Conservation (phyloP, 768 basidiomycete species). For the Peribolospora baueri region DNA sequence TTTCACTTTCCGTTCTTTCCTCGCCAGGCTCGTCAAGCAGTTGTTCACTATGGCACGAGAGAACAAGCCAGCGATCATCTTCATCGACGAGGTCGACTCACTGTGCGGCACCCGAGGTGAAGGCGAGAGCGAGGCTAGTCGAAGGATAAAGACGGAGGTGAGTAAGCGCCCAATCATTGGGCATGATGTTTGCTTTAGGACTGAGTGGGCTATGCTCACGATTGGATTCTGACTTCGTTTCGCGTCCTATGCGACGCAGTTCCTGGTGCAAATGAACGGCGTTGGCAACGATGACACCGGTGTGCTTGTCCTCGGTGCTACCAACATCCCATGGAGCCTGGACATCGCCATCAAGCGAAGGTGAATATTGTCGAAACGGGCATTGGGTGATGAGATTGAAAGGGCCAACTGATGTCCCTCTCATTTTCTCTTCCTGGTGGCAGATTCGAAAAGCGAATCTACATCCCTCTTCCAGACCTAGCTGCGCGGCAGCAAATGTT, state of each 20-base stretch:
- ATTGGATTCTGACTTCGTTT: neutral
- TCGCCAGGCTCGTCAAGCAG: slow-evolving; percentile 63
- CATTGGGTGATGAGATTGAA: slow-evolving; percentile 24
- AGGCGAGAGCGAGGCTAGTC: slow-evolving; percentile 88
- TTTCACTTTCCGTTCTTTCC: neutral
- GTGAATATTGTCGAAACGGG: neutral
- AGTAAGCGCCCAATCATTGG: neutral
- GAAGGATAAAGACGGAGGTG: slow-evolving; percentile 88
- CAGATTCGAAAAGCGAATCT: slow-evolving; percentile 92
- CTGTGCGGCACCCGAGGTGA: slow-evolving; percentile 83
- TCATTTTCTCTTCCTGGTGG: neutral
- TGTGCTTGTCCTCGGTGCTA: slow-evolving; percentile 84
- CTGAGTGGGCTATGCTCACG: slow-evolving; percentile 11
- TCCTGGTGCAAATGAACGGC: slow-evolving; percentile 94
- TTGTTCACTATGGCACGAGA: slow-evolving; percentile 90
- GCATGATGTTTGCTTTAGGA: neutral
- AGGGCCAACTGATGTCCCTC: slow-evolving; percentile 28
- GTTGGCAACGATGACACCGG: slow-evolving; percentile 95
- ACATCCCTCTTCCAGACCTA: slow-evolving; percentile 83
- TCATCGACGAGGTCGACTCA: slow-evolving; percentile 96
- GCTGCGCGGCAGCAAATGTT: slow-evolving; percentile 90
- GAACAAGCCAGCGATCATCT: slow-evolving; percentile 90
- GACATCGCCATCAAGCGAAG: slow-evolving; percentile 58
- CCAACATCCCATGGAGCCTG: slow-evolving; percentile 95
- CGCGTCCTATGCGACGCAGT: slow-evolving; percentile 3